Evolutionary conservation across 1,139 yeast genomes (phyloP), one percentile per base, ranked within the genome.

Genomic region (Protomyces macrosporus): DNA sequence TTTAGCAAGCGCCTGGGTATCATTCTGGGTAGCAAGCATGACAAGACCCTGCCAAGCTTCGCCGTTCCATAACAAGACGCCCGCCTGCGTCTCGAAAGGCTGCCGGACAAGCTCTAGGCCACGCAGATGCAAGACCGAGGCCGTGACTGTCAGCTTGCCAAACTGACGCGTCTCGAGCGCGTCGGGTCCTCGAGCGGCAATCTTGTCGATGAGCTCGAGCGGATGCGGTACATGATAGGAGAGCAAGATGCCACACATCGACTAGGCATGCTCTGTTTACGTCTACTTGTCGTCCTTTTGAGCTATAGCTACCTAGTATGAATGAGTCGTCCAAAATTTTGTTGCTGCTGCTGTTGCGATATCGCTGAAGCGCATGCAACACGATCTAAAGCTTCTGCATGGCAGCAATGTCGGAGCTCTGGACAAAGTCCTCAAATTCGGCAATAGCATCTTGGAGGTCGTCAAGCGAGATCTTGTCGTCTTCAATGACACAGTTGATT

Each of bases 401-500:
- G 30, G 63, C 63, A 35, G 63, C 63, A 53, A 60, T 60, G 51
- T 64, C 66, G 33, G 66, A 60, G 34, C 62, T 55, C 86, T 93
- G 99, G 75, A 93, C 97, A 82, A 90, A 95, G 82, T 93, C 99
- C 84, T 93, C 98, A 16, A 64, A 55, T 76, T 87, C 98, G 83
- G 90, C 97, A 74, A 93, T 86, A 66, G 72, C 71, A 71, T 79
- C 83, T 82, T 91, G 96, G 77, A 95, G 87, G 66, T 88, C 97
- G 73, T 88, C 96, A 74, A 90, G 76, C 70, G 97, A 89, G 71
- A 93, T 97, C 85, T 86, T 86, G 72, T 84, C 96, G 80, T 93
- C 99, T 85, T 91, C 98, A 73, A 93, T 87, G 77, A 93, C 98
- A 82, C 88, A 81, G 93, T 90, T 93, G 81, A 95, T 89, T 84